Evolutionary conservation across 352 stramenopile species (phyloP).

Genomic region (Pythium utonaiense): DNA sequence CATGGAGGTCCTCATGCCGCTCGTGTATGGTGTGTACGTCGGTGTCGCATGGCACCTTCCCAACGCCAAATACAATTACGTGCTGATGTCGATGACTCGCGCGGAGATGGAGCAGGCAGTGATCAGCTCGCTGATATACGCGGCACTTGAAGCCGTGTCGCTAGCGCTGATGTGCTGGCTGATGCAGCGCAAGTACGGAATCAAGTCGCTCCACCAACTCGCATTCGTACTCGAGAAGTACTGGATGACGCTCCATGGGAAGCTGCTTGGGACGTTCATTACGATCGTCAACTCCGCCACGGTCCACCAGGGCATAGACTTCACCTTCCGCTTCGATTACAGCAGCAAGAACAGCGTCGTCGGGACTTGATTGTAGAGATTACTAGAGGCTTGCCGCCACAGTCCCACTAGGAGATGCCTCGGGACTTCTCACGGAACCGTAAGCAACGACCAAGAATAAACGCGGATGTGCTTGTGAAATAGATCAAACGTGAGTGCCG

Average conservation of each 20-base stretch:
- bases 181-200: constrained; percentile 25
- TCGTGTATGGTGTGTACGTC: not conserved
- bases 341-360: not conserved
- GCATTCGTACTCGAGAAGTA: constrained; percentile 34
- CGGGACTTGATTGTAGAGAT: not conserved
- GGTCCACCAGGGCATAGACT: constrained; percentile 14
- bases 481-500: too few relatives aligned
- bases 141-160: constrained; percentile 28
- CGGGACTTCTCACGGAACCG: too few relatives aligned
- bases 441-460: not conserved
- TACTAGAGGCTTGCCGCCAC: too few relatives aligned
- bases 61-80: constrained; percentile 12
- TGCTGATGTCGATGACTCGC: not conserved
- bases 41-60: not conserved
- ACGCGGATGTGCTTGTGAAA: not conserved
- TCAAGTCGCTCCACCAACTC: constrained; percentile 29
- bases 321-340: constrained; percentile 1
- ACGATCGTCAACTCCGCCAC: constrained; percentile 7
- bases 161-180: constrained; percentile 26
- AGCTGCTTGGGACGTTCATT: constrained; percentile 25
- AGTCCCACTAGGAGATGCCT: too few relatives aligned
- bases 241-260: constrained; percentile 31
- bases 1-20: constrained; percentile 15
- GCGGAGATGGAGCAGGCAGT: not conserved
- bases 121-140: constrained; percentile 24